Conservation (phyloP, 129 eudicot genomes). For the Glebionis coronaria region DNA sequence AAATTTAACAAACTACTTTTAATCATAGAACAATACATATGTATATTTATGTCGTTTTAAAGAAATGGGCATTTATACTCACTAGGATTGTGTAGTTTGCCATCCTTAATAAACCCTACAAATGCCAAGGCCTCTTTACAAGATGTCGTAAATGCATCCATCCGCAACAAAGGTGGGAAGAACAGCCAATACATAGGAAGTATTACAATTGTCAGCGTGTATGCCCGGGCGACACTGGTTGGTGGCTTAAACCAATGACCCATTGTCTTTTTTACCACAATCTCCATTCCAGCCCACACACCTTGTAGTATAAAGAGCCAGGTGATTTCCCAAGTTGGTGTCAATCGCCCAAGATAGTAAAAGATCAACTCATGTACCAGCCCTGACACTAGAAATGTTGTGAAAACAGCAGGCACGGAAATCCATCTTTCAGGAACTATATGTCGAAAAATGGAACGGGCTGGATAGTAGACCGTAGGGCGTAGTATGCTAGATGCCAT, state of each 20-base stretch:
- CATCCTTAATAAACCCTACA: constrained; percentile 33
- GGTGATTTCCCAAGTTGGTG: constrained; percentile 39
- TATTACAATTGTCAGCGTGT: constrained; percentile 27
- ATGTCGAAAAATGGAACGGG: constrained; percentile 3
- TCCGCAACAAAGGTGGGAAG: constrained; percentile 41
- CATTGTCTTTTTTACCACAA: constrained; percentile 36
- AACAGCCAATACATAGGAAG: constrained; percentile 44
- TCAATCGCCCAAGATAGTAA: constrained; percentile 34
- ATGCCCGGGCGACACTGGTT: constrained; percentile 20
- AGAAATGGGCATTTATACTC: constrained; percentile 23
- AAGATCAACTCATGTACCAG: constrained; percentile 48
- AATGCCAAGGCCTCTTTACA: constrained; percentile 36
- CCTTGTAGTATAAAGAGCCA: constrained; percentile 54
- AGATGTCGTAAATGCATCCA: constrained; percentile 20
- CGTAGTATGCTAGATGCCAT: constrained; percentile 44
- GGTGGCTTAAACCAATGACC: constrained; percentile 20
- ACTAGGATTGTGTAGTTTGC: constrained; percentile 22
- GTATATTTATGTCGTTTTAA: no score
- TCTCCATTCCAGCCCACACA: constrained; percentile 37
- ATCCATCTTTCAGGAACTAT: constrained; percentile 21
- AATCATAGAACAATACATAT: no score
- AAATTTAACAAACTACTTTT: no score
- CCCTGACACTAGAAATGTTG: no score
- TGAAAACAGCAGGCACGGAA: constrained; percentile 25
- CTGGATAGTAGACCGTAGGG: constrained; percentile 35